Percentiles rank a stretch among this genome's conserved stretches.
These are phyloP conservation scores for Truncatella angustata DNA, from an alignment of 2,329 filamentous ascomycete species.

Conservation along the genomic window DNA sequence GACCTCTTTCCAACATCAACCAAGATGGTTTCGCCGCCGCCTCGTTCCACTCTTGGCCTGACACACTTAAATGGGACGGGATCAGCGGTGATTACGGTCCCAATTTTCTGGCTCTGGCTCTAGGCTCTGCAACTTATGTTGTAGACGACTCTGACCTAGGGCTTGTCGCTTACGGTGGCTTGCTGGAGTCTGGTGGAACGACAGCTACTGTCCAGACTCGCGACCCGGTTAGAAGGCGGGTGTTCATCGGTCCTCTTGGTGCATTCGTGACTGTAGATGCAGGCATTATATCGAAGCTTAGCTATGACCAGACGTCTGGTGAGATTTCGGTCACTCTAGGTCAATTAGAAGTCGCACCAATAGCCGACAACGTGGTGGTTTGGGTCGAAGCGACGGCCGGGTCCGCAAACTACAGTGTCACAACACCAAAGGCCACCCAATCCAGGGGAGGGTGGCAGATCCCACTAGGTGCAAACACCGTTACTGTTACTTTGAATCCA, in stretches of 20 bases:
- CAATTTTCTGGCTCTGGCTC: slow-evolving; percentile 49
- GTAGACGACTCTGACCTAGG: slow-evolving; percentile 43
- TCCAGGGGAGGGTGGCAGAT: slow-evolving; percentile 1
- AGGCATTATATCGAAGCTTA: slow-evolving; percentile 38
- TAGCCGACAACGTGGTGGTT: slow-evolving; percentile 26
- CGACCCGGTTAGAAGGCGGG: slow-evolving; percentile 44
- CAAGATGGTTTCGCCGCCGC: slow-evolving; percentile 51
- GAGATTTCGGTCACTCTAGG: slow-evolving; percentile 27
- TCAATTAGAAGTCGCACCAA: slow-evolving; percentile 27
- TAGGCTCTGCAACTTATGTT: slow-evolving; percentile 50
- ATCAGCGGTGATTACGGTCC: slow-evolving; percentile 58
- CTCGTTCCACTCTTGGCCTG: slow-evolving; percentile 56
- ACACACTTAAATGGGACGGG: slow-evolving; percentile 54
- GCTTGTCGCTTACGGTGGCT: slow-evolving; percentile 48
- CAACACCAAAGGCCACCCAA: not conserved
- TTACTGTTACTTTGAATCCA: not conserved
- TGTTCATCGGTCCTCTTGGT: slow-evolving; percentile 47
- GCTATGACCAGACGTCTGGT: slow-evolving; percentile 25
- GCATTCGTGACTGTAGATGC: slow-evolving; percentile 40
- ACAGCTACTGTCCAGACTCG: slow-evolving; percentile 35
- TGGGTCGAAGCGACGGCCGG: slow-evolving; percentile 27
- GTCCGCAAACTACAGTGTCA: not conserved
- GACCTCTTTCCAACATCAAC: slow-evolving; percentile 54
- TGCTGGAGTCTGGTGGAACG: slow-evolving; percentile 22
- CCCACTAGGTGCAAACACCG: not conserved